Percentiles rank a stretch among this genome's conserved stretches.
phyloP scores from a whole-genome alignment of 1,284 basidiomycete species.

The Melanopsichium pennsylvanicum region DNA sequence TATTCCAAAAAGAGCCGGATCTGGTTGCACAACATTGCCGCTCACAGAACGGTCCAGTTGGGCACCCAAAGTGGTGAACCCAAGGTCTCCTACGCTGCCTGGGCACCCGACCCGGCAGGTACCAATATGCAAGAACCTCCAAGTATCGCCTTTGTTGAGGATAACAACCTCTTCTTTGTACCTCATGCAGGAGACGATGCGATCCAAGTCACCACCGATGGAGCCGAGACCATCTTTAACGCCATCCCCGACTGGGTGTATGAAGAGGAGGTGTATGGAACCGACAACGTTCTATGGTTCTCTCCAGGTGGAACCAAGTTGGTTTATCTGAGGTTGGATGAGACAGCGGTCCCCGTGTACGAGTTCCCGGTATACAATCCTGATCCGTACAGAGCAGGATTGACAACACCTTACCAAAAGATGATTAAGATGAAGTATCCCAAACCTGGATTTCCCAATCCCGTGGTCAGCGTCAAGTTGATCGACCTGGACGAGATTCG shows the following conservation, averaged over 20 bases:
- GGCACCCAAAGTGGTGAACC: constrained; percentile 21
- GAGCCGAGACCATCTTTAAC: constrained; percentile 85
- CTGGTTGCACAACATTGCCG: constrained; percentile 78
- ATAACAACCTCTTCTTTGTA: constrained; percentile 52
- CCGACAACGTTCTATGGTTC: constrained; percentile 86
- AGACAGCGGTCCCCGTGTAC: constrained; percentile 84
- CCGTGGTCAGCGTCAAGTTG: constrained; percentile 81
- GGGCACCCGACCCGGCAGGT: constrained; percentile 22
- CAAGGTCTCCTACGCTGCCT: constrained; percentile 34
- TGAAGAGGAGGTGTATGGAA: constrained; percentile 72
- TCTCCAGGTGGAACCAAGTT: constrained; percentile 81
- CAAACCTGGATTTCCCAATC: constrained; percentile 86
- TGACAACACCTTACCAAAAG: constrained; percentile 50
- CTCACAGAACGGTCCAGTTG: constrained; percentile 73
- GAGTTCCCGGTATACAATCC: constrained; percentile 86
- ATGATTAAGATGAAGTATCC: constrained; percentile 66
- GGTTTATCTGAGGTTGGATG: constrained; percentile 86
- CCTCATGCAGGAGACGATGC: constrained; percentile 59
- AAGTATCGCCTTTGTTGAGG: constrained; percentile 45
- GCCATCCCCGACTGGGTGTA: constrained; percentile 85
- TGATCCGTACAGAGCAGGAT: constrained; percentile 28
- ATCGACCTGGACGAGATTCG: constrained; percentile 50
- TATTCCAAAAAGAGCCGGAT: constrained; percentile 87
- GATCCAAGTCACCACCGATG: constrained; percentile 82
- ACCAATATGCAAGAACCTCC: constrained; percentile 11